A percentile compares a stretch with the other conserved stretches of the same genome.
phyloP scores from a whole-genome alignment of 2,329 filamentous ascomycete species.

The Piedraia hortae region DNA sequence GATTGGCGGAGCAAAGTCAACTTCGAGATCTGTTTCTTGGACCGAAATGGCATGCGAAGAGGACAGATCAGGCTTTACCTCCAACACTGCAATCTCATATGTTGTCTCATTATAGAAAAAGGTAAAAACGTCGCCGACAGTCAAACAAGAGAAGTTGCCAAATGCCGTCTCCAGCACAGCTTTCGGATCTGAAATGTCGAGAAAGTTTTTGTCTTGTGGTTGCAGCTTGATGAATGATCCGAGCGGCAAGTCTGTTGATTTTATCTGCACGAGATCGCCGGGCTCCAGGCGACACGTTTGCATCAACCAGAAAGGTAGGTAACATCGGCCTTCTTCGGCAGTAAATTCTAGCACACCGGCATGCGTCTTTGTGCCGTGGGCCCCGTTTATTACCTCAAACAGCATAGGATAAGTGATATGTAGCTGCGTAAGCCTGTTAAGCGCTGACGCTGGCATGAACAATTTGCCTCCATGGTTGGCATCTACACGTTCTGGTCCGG shows the following conservation, averaged over 20 bases:
- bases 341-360: constrained; percentile 93
- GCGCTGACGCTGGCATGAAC: constrained; percentile 78
- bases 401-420: constrained; percentile 95
- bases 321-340: constrained; percentile 86
- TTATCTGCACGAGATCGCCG: constrained; percentile 82
- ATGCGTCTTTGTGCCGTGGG: constrained; percentile 55
- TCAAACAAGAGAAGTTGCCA: constrained; percentile 80
- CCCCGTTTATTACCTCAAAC: constrained; percentile 83
- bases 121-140: constrained; percentile 80
- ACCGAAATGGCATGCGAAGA: constrained; percentile 71
- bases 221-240: constrained; percentile 90
- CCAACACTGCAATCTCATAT: constrained; percentile 78
- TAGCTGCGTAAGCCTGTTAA: constrained; percentile 85
- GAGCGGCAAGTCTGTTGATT: constrained; percentile 73
- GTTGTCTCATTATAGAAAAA: constrained; percentile 90
- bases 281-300: constrained; percentile 67
- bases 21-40: constrained; percentile 84
- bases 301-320: constrained; percentile 97
- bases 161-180: constrained; percentile 92
- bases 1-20: constrained; percentile 82
- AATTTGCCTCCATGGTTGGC: constrained; percentile 96
- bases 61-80: constrained; percentile 69
- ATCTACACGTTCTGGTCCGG: constrained; percentile 62
- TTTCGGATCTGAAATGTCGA: constrained; percentile 91
- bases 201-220: constrained; percentile 73